phyloP scores from a whole-genome alignment of 139 green algal genomes.

The Tetraselmis chui region DNA sequence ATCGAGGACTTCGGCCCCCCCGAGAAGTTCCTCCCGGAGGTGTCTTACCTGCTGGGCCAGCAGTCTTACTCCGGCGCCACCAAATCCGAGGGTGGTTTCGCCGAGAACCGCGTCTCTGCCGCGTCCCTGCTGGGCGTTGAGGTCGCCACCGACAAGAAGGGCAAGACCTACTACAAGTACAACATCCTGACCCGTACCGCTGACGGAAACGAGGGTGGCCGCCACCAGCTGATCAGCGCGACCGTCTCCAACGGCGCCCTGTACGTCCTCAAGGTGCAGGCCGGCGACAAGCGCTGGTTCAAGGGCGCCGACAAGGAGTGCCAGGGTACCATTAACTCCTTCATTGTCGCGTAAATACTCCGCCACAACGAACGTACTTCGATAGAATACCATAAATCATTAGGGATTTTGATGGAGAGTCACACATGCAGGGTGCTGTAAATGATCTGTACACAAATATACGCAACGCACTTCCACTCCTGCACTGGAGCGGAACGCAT shows the following conservation, averaged over 20 bases:
- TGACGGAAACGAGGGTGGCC: conserved; percentile 94
- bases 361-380: neutral
- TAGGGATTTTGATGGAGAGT: neutral
- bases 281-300: conserved; percentile 95
- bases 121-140: conserved; percentile 78
- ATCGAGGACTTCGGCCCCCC: conserved; percentile 79
- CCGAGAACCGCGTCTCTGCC: conserved; percentile 64
- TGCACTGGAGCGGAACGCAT: too few species aligned
- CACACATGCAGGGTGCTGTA: neutral
- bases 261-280: conserved; percentile 79
- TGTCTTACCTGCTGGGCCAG: conserved; percentile 77
- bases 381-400: conserved; percentile 1
- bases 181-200: conserved; percentile 28
- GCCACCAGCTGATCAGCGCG: conserved; percentile 90
- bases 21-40: conserved; percentile 80
- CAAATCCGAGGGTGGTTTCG: conserved; percentile 92
- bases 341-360: conserved; percentile 72
- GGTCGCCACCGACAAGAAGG: conserved; percentile 79
- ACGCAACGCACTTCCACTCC: too few species aligned
- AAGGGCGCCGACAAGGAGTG: conserved; percentile 77
- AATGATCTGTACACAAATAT: neutral
- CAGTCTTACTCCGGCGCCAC: conserved; percentile 71
- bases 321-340: conserved; percentile 54
- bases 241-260: conserved; percentile 81
- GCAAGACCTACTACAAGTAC: conserved; percentile 93